These are phyloP conservation scores for Penicillium sp. DNA, from an alignment of 2,329 filamentous ascomycete species.

Conservation along the genomic window DNA sequence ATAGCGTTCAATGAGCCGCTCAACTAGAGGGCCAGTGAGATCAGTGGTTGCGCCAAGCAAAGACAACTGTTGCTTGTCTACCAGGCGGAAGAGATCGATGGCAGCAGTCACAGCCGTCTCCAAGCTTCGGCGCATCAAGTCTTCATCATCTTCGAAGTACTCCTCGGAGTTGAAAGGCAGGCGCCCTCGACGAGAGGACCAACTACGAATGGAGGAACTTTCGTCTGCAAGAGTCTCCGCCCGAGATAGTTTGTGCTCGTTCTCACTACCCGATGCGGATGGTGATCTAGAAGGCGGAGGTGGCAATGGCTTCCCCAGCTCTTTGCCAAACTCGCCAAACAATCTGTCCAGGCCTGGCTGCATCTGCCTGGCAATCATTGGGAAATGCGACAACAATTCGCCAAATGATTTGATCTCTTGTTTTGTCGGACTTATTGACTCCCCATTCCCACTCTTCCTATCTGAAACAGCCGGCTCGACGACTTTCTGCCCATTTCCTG, in stretches of 20 bases:
- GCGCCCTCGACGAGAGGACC: conserved; percentile 35
- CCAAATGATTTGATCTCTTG: conserved; percentile 90
- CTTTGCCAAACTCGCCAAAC: conserved; percentile 82
- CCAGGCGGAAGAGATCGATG: conserved; percentile 91
- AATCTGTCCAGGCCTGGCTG: conserved; percentile 83
- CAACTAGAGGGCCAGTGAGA: conserved; percentile 84
- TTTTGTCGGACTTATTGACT: conserved; percentile 55
- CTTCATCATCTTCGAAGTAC: conserved; percentile 85
- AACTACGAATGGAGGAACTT: conserved; percentile 34
- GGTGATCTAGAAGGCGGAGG: conserved; percentile 58
- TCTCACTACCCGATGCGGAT: conserved; percentile 54
- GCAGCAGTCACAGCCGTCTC: conserved; percentile 90
- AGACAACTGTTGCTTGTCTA: conserved; percentile 93
- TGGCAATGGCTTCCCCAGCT: conserved; percentile 80
- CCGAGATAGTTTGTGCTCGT: conserved; percentile 24
- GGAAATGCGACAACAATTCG: conserved; percentile 85
- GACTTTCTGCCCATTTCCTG: conserved; percentile 42
- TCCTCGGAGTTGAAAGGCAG: conserved; percentile 60
- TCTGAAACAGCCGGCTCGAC: conserved; percentile 19
- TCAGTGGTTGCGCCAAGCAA: conserved; percentile 89
- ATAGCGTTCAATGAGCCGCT: conserved; percentile 91
- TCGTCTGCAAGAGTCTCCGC: conserved; percentile 40
- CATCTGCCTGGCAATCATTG: conserved; percentile 95
- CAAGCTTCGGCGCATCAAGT: conserved; percentile 79
- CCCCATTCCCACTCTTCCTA: conserved; percentile 25